Conservation (phyloP, 1,139 yeast species). For the Taiozyma sp. region DNA sequence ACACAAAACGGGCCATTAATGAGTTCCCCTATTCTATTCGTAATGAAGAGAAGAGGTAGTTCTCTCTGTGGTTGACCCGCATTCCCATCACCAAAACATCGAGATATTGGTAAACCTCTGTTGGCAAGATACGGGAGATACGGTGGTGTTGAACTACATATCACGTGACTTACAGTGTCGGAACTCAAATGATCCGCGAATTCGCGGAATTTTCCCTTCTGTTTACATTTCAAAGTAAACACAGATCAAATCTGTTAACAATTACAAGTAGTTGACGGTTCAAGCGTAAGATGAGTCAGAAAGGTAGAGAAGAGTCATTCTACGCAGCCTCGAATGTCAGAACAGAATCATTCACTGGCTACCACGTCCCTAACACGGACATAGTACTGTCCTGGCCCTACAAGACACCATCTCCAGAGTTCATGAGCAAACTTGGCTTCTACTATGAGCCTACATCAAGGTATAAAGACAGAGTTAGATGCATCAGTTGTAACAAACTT, state of each 20-base stretch:
- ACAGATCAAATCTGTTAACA: background rate
- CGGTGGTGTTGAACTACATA: too few species aligned
- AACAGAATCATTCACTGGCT: constrained; percentile 29
- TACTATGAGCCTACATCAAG: constrained; percentile 55
- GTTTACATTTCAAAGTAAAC: background rate
- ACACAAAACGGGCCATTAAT: background rate
- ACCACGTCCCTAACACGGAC: constrained; percentile 17
- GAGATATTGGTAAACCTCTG: too few species aligned
- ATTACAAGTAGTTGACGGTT: background rate
- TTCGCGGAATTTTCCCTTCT: background rate
- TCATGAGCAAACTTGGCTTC: constrained; percentile 67
- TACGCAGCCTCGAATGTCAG: constrained; percentile 19
- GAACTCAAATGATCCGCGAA: too few species aligned
- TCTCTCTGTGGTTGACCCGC: background rate
- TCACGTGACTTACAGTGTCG: too few species aligned
- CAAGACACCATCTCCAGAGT: constrained; percentile 31
- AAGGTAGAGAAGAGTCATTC: background rate
- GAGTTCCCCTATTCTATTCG: background rate
- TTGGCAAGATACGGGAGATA: too few species aligned
- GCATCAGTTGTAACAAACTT: constrained; percentile 54
- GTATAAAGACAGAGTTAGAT: constrained; percentile 46
- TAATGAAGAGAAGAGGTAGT: background rate
- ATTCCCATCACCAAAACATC: too few species aligned
- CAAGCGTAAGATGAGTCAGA: background rate
- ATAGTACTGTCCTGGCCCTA: constrained; percentile 31